Conservation (phyloP, 306 rosid genomes). For the Acacia crassicarpa region DNA sequence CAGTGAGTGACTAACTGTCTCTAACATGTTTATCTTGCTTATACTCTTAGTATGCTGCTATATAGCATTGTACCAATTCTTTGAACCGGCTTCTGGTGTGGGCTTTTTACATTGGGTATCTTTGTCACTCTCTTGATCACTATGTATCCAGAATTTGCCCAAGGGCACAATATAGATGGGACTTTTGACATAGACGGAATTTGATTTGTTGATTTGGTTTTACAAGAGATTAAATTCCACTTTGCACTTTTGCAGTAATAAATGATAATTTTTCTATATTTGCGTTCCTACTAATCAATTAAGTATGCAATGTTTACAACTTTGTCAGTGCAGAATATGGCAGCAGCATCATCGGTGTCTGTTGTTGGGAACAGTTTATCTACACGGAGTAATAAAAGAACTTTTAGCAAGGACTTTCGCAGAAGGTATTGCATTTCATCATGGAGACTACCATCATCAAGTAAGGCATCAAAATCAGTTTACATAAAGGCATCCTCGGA, state of each 20-base stretch:
- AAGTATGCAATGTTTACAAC: not conserved
- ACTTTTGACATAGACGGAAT: not conserved
- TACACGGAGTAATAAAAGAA: conserved; percentile 47
- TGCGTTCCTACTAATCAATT: not conserved
- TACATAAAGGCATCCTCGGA: conserved; percentile 61
- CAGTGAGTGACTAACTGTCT: not conserved
- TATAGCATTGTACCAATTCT: not conserved
- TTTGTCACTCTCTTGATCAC: conserved; percentile 7
- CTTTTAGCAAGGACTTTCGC: conserved; percentile 50
- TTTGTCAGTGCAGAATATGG: conserved; percentile 50
- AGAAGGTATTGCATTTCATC: conserved; percentile 51
- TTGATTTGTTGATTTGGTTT: conserved; percentile 1
- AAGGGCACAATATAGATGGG: not conserved
- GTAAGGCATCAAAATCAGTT: conserved; percentile 41
- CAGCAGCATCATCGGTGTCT: conserved; percentile 81
- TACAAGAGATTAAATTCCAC: not conserved
- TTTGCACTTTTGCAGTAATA: conserved; percentile 4
- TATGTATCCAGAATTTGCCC: conserved; percentile 7
- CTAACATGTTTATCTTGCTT: not conserved
- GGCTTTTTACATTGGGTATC: not conserved
- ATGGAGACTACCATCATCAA: conserved; percentile 45
- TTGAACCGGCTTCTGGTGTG: conserved; percentile 26
- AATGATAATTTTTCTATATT: not conserved
- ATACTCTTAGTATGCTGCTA: not conserved
- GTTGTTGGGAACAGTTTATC: conserved; percentile 73